Conservation (phyloP, 2,329 filamentous ascomycete species). For the Botrytis fabae region DNA sequence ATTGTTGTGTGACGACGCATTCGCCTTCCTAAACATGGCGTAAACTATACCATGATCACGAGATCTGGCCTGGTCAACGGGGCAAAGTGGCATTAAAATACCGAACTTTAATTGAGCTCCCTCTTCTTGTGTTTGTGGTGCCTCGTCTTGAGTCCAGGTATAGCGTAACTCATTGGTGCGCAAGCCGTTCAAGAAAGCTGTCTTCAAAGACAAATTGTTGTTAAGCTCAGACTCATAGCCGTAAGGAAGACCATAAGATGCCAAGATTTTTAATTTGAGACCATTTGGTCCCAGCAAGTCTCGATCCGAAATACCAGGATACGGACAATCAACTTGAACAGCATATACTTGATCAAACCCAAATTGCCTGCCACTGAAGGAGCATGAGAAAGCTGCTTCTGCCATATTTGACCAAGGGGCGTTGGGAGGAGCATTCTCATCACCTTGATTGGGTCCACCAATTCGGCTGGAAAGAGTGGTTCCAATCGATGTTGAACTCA, state of each 20-base stretch:
- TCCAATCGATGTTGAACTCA: not conserved
- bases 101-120: not conserved
- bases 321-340: conserved; percentile 27
- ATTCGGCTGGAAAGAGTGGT: conserved; percentile 10
- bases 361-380: conserved; percentile 33
- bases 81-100: not conserved
- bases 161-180: not conserved
- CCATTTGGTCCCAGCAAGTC: conserved; percentile 28
- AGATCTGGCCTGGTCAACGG: not conserved
- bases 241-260: conserved; percentile 34
- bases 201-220: not conserved
- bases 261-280: conserved; percentile 35
- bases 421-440: not conserved
- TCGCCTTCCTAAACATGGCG: conserved; percentile 3
- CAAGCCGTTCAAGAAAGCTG: conserved; percentile 8
- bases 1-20: not conserved
- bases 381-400: conserved; percentile 36
- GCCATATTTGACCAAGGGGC: conserved; percentile 17
- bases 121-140: not conserved
- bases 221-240: conserved; percentile 13
- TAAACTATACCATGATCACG: conserved; percentile 13
- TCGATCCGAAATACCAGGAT: conserved; percentile 29
- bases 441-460: conserved; percentile 7
- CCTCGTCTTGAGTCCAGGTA: not conserved
- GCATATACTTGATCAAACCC: conserved; percentile 40